Evolutionary conservation across 2,329 filamentous ascomycete species (phyloP), one percentile per base, ranked within the genome.

Genomic region (Cladosporium sp.): DNA sequence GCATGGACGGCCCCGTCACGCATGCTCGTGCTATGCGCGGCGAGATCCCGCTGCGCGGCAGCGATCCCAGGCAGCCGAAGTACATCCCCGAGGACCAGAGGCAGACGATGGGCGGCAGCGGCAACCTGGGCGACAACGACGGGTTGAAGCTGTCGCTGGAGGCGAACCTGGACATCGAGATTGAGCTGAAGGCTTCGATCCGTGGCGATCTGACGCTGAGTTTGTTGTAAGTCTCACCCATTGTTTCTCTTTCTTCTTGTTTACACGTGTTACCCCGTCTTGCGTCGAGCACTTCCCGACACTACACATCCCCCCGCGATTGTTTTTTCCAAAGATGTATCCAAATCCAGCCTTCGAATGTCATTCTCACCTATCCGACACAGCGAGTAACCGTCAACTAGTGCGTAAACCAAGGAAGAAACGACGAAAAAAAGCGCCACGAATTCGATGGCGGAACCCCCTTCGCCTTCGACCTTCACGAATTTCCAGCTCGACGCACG

Each of bases 151-250:
- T 91, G 65, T 80, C 84, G 35, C 73, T 93, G 18, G 88, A 91
- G 66, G 73, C 89, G 52, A 90, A 91, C 69, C 75, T 93, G 53
- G 88, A 93, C 60, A 79, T 93, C 46, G 88, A 93, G 70, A 87
- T 93, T 56, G 85, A 89, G 63, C 78, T 93, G 56, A 93, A 93
- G 77, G 88, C 88, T 16, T 85, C 85, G 69, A 90, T 93, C 59
- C 84, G 90, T 63, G 89, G 89, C 65, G 89, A 95, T 72, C 72
- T 95, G 58, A 90, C 87, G 33, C 71, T 93, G 59, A 85, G 84
- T 58, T 77, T 93, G 64, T 81, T 86, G 86, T 89, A 78, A 76
- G 82, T 84, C 13, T 43, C 16, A 3, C 35, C 34, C 43, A 11
- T 16, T 32, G n/a, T 35, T 35, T 19, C 14, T 22, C 14, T 16